Conservation (phyloP, 2,329 filamentous ascomycete genomes). For the Colletotrichum sp. region DNA sequence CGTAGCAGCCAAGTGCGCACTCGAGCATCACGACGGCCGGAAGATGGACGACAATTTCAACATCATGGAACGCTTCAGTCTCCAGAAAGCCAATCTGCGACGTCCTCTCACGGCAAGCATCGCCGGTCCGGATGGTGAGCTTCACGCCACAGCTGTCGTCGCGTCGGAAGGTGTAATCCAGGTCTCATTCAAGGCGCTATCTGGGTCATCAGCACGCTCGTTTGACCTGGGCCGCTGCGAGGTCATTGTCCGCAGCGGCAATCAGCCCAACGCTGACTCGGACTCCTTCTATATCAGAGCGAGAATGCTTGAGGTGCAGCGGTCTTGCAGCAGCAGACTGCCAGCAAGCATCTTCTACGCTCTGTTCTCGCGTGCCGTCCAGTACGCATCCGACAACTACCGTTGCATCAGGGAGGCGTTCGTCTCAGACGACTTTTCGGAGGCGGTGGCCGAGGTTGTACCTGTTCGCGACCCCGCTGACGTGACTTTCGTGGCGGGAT, state of each 20-base stretch:
- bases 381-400: neutral
- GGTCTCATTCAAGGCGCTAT: neutral
- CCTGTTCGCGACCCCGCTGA: neutral
- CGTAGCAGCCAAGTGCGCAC: neutral
- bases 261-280: neutral
- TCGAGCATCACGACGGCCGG: neutral
- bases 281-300: neutral
- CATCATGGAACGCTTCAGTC: neutral
- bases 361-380: neutral
- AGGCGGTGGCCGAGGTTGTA: neutral
- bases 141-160: neutral
- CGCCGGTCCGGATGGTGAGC: neutral
- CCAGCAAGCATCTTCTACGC: neutral
- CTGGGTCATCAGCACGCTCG: neutral
- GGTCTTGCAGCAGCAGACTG: neutral
- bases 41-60: neutral
- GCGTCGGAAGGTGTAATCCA: neutral
- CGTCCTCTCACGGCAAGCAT: neutral
- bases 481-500: neutral
- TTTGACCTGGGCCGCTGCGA: neutral
- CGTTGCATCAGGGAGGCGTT: neutral
- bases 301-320: neutral
- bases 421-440: neutral
- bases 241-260: neutral
- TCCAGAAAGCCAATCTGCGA: neutral